phyloP scores from a whole-genome alignment of 2,329 filamentous ascomycete species.

The Podosphaera fusca region DNA sequence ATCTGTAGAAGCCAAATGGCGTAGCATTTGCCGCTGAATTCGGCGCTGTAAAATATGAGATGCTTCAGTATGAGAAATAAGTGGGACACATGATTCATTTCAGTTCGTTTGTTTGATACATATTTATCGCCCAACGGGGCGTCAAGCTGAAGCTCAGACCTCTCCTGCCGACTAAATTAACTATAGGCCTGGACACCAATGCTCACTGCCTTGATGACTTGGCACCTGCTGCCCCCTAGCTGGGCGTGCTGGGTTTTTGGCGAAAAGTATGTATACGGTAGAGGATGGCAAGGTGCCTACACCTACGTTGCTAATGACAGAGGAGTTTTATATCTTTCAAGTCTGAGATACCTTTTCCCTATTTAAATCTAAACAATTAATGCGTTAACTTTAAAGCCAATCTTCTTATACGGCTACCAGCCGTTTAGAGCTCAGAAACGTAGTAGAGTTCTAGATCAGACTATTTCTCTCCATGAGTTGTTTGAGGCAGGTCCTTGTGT shows the following conservation, averaged over 20 bases:
- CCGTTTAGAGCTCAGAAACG: background rate
- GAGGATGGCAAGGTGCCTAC: background rate
- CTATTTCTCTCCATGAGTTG: background rate
- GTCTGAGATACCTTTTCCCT: background rate
- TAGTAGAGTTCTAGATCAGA: background rate
- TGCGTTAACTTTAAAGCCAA: background rate
- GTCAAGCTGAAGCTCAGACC: too few species aligned
- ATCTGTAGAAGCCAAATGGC: too few species aligned
- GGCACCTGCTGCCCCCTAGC: background rate
- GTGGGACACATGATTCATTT: too few species aligned
- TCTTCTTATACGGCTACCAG: background rate
- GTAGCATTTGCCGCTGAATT: too few species aligned
- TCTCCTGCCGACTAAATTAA: too few species aligned
- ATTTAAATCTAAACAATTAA: background rate
- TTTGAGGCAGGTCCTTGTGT: background rate
- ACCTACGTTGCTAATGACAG: background rate
- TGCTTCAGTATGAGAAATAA: too few species aligned
- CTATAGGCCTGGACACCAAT: too few species aligned
- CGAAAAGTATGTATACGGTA: background rate
- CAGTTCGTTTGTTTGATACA: too few species aligned
- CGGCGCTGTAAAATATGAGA: too few species aligned
- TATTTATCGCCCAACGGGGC: too few species aligned
- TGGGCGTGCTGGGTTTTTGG: background rate
- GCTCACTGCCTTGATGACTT: background rate
- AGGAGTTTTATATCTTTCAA: background rate